Evolutionary conservation across 2,329 filamentous ascomycete genomes (phyloP).

Genomic region (Daldinia sp.): DNA sequence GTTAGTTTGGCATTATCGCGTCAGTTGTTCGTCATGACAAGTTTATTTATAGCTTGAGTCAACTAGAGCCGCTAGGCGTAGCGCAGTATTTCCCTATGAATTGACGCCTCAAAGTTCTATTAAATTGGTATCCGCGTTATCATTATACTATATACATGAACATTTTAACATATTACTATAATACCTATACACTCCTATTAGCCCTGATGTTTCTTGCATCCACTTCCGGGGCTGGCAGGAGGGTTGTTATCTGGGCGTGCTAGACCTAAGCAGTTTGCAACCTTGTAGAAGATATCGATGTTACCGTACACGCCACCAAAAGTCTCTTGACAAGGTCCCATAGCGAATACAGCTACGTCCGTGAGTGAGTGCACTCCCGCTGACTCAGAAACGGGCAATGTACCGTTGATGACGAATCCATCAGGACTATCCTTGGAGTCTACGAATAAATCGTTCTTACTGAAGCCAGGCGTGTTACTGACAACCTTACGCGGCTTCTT

Average conservation of each 20-base stretch:
- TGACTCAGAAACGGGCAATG: slow-evolving; percentile 70
- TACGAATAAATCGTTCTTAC: slow-evolving; percentile 69
- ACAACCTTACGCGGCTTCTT: slow-evolving; percentile 73
- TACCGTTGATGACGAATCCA: slow-evolving; percentile 82
- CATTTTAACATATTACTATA: not conserved
- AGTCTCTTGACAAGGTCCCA: slow-evolving; percentile 81
- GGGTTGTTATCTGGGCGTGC: slow-evolving; percentile 48
- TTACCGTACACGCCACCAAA: slow-evolving; percentile 80
- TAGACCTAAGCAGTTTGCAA: slow-evolving; percentile 75
- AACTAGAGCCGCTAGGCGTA: not conserved
- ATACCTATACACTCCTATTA: not conserved
- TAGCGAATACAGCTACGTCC: slow-evolving; percentile 82
- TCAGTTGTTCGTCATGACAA: not conserved
- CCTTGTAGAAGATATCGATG: slow-evolving; percentile 80
- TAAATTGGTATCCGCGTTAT: not conserved
- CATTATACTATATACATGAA: slow-evolving; percentile 29
- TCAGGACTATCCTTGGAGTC: slow-evolving; percentile 74
- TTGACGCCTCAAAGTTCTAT: not conserved
- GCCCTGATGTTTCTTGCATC: slow-evolving; percentile 18
- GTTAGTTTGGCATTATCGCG: not conserved
- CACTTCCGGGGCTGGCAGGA: slow-evolving; percentile 3
- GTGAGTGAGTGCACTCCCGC: slow-evolving; percentile 83
- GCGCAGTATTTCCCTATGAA: not conserved
- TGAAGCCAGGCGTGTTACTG: slow-evolving; percentile 63
- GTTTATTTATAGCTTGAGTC: not conserved